Percentiles rank a stretch among this genome's conserved stretches.
Conservation (phyloP, 2,329 filamentous ascomycete genomes). For the Xylariales sp. region DNA sequence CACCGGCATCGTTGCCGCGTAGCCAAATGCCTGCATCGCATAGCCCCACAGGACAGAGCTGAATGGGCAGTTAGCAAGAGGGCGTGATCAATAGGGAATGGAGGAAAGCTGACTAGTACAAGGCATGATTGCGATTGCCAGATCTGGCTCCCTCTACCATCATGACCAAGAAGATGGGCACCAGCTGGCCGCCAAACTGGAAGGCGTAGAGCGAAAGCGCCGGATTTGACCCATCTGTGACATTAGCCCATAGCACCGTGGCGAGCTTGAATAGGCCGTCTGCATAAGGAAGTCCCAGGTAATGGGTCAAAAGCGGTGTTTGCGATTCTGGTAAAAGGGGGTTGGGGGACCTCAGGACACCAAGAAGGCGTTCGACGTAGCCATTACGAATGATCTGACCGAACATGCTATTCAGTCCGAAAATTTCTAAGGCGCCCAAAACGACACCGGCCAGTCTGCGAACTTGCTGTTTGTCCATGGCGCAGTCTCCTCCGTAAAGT, state of each 20-base stretch:
- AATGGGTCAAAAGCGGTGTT: neutral
- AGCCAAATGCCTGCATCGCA: neutral
- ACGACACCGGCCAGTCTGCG: neutral
- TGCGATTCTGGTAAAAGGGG: neutral
- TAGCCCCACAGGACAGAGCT: slow-evolving; percentile 3
- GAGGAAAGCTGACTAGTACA: neutral
- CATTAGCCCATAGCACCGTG: slow-evolving; percentile 1
- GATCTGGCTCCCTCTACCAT: slow-evolving; percentile 1
- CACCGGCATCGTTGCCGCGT: neutral
- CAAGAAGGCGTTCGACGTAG: slow-evolving; percentile 1
- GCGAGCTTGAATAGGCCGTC: neutral
- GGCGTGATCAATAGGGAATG: neutral
- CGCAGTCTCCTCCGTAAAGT: too few species aligned
- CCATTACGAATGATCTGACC: slow-evolving; percentile 1
- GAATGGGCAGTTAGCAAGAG: neutral
- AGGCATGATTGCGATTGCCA: neutral
- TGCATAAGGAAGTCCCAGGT: neutral
- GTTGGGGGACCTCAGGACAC: neutral
- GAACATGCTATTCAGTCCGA: neutral
- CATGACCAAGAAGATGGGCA: slow-evolving; percentile 1
- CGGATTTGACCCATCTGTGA: neutral
- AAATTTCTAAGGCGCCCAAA: neutral
- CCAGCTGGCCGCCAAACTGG: slow-evolving; percentile 3
- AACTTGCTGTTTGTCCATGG: too few species aligned
- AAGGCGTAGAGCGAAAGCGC: neutral